These are phyloP conservation scores for Halteria grandinella DNA, from an alignment of 73 alveolate genomes.

Conservation along the genomic window DNA sequence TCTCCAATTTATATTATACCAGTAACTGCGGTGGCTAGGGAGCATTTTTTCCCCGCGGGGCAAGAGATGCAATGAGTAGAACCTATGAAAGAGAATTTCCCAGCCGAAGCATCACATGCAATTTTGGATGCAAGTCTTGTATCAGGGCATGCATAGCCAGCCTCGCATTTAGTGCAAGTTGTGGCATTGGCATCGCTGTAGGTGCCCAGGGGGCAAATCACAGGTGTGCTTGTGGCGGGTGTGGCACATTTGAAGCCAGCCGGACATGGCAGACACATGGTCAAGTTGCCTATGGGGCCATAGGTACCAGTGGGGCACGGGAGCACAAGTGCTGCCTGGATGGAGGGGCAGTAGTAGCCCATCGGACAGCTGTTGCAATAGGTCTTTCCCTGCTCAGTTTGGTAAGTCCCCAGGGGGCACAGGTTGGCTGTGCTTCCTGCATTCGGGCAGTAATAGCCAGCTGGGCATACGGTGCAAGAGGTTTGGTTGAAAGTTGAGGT, in stretches of 20 bases:
- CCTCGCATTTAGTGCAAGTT: slow-evolving; percentile 14
- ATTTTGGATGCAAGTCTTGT: slow-evolving; percentile 3
- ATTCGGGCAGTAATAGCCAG: slow-evolving; percentile 76
- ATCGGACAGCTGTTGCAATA: slow-evolving; percentile 33
- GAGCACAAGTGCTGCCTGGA: slow-evolving; percentile 18
- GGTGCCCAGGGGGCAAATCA: slow-evolving; percentile 81
- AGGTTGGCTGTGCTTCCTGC: slow-evolving; percentile 40
- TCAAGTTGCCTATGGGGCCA: slow-evolving; percentile 59
- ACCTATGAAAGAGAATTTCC: slow-evolving; percentile 46
- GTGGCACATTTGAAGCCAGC: slow-evolving; percentile 59
- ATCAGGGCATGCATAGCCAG: slow-evolving; percentile 48
- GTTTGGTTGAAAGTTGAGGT: slow-evolving; percentile 38
- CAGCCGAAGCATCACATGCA: slow-evolving; percentile 61
- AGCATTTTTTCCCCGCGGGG: slow-evolving; percentile 45
- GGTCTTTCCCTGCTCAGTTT: not conserved
- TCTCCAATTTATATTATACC: too few species aligned
- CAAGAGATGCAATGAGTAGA: slow-evolving; percentile 52
- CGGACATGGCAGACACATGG: slow-evolving; percentile 53
- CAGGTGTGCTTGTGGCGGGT: slow-evolving; percentile 14
- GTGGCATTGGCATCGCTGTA: slow-evolving; percentile 37
- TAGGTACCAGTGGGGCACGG: slow-evolving; percentile 64
- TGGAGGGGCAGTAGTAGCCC: slow-evolving; percentile 36
- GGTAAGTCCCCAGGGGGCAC: slow-evolving; percentile 66
- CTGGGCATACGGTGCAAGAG: slow-evolving; percentile 65
- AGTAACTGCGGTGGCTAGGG: too few species aligned